Conservation (phyloP, 331 rosid genomes). For the Cucumis variabilis region DNA sequence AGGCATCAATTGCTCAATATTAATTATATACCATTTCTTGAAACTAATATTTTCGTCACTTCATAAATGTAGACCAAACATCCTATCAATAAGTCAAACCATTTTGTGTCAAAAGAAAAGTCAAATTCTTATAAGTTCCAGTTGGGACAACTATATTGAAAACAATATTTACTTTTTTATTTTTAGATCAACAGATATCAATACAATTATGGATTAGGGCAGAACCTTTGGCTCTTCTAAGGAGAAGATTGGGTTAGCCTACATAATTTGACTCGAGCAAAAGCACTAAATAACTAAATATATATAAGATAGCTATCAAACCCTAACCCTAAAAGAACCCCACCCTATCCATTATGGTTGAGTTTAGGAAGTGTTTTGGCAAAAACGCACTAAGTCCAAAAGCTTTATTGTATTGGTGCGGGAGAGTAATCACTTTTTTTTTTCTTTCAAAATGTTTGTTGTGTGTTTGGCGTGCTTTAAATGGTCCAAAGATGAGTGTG, state of each 20-base stretch:
- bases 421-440: not conserved
- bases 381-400: not conserved
- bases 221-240: not conserved
- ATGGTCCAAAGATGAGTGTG: slow-evolving; percentile 17
- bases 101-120: not conserved
- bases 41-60: not conserved
- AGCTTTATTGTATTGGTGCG: not conserved
- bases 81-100: not conserved
- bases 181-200: not conserved
- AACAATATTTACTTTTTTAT: not conserved
- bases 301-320: not conserved
- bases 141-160: not conserved
- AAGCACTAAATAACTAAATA: no score
- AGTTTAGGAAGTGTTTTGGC: not conserved
- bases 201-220: not conserved
- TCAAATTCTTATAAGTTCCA: not conserved
- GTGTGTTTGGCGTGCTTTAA: slow-evolving; percentile 7
- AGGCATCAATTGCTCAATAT: not conserved
- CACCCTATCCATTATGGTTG: not conserved
- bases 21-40: not conserved
- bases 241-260: not conserved
- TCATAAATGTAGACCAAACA: not conserved
- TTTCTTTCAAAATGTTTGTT: not conserved
- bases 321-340: slow-evolving; percentile 2
- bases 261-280: not conserved